phyloP scores from a whole-genome alignment of 352 stramenopile species.

The Blastocystis sp. region DNA sequence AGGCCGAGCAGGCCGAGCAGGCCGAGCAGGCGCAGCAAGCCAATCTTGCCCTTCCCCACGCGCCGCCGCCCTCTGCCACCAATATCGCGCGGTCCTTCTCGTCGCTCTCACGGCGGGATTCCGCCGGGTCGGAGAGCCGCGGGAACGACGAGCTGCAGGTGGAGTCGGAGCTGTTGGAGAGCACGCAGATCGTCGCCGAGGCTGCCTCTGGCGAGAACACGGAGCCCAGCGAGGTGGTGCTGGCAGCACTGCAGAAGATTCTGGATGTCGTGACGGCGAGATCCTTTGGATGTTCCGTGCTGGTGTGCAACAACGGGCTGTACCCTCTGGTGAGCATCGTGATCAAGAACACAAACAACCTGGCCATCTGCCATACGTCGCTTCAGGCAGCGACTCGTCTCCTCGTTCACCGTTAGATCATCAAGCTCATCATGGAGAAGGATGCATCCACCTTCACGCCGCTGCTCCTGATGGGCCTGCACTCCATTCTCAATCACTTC shows the following conservation, averaged over 20 bases:
- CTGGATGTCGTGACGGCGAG: background rate
- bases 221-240: background rate
- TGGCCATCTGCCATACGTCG: background rate
- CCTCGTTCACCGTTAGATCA: background rate
- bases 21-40: no score
- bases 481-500: conserved; percentile 14
- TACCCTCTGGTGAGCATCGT: conserved; percentile 5
- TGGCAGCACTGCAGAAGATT: background rate
- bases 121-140: background rate
- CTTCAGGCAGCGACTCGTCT: background rate
- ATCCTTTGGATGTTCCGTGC: background rate
- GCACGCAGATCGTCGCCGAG: conserved; percentile 15
- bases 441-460: background rate
- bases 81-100: background rate
- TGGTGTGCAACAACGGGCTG: conserved; percentile 21
- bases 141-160: background rate
- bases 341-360: background rate
- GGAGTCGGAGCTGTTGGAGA: conserved; percentile 10
- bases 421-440: background rate
- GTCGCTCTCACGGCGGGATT: background rate
- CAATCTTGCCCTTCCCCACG: background rate
- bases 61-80: background rate
- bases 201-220: background rate
- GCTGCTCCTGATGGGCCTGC: conserved; percentile 34
- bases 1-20: background rate